Percentiles rank a stretch among this genome's conserved stretches.
Conservation (phyloP, 306 rosid species). For the Cucurbita argyrosperma region DNA sequence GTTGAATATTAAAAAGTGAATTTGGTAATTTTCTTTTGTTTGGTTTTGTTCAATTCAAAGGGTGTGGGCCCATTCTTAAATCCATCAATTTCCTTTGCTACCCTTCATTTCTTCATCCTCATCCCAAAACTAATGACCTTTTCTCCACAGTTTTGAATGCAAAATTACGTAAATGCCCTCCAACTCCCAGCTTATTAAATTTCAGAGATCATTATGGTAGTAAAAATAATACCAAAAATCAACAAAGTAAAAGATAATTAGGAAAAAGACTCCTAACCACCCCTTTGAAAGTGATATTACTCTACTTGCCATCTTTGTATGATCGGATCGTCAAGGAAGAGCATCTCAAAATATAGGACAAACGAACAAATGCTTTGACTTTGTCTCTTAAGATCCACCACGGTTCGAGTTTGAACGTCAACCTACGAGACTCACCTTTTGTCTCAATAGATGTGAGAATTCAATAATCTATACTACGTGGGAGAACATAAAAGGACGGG, state of each 20-base stretch:
- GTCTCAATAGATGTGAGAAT: too few relatives aligned
- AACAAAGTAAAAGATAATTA: background rate
- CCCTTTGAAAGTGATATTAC: background rate
- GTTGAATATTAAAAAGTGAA: slow-evolving; percentile 14
- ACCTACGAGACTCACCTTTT: too few relatives aligned
- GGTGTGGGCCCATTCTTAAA: background rate
- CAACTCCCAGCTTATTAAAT: background rate
- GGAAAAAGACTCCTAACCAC: background rate
- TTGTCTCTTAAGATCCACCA: too few relatives aligned
- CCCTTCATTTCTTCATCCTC: slow-evolving; percentile 23
- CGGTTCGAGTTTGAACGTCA: too few relatives aligned
- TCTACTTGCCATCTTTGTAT: too few relatives aligned
- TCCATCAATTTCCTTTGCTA: slow-evolving; percentile 4
- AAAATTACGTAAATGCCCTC: background rate
- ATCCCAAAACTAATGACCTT: background rate
- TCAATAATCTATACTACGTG: too few relatives aligned
- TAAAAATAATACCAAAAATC: background rate
- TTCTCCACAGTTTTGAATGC: background rate
- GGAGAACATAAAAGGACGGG: background rate
- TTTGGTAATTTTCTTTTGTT: slow-evolving; percentile 32
- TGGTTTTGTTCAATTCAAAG: slow-evolving; percentile 19
- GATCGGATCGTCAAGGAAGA: too few relatives aligned
- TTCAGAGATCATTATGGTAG: background rate
- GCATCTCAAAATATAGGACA: too few relatives aligned
- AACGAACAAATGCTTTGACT: too few relatives aligned